phyloP scores from a whole-genome alignment of 805 yeast genomes.

The Candida ovalis region DNA sequence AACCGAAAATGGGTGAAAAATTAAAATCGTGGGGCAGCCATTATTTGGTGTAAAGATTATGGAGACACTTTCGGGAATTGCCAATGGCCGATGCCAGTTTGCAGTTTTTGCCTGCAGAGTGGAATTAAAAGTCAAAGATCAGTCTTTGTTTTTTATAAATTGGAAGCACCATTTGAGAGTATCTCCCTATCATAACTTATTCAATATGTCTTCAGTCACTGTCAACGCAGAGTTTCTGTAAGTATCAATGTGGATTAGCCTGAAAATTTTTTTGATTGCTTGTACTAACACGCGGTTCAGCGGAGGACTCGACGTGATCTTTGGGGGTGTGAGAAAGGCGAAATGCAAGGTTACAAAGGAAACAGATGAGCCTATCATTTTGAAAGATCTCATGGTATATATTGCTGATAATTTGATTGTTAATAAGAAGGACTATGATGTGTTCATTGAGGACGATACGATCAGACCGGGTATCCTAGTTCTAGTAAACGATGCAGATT shows the following conservation, averaged over 20 bases:
- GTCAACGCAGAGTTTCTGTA: slow-evolving; percentile 42
- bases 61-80: too few species aligned
- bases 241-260: slow-evolving; percentile 8
- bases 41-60: background rate
- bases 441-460: slow-evolving; percentile 77
- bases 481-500: slow-evolving; percentile 88
- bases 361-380: slow-evolving; percentile 29
- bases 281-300: slow-evolving; percentile 14
- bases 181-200: too few species aligned
- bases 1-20: too few species aligned
- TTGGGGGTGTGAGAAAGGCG: slow-evolving; percentile 54
- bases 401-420: slow-evolving; percentile 53
- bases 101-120: too few species aligned
- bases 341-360: slow-evolving; percentile 40
- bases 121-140: too few species aligned
- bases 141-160: too few species aligned
- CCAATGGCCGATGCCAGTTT: too few species aligned
- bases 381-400: slow-evolving; percentile 51
- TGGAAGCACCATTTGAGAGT: too few species aligned
- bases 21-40: background rate
- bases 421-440: slow-evolving; percentile 60
- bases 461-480: slow-evolving; percentile 92
- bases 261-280: background rate
- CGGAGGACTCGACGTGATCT: slow-evolving; percentile 85
- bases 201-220: slow-evolving; percentile 26